phyloP scores from a whole-genome alignment of 2,329 filamentous ascomycete species.

The Talaromyces atroroseus region DNA sequence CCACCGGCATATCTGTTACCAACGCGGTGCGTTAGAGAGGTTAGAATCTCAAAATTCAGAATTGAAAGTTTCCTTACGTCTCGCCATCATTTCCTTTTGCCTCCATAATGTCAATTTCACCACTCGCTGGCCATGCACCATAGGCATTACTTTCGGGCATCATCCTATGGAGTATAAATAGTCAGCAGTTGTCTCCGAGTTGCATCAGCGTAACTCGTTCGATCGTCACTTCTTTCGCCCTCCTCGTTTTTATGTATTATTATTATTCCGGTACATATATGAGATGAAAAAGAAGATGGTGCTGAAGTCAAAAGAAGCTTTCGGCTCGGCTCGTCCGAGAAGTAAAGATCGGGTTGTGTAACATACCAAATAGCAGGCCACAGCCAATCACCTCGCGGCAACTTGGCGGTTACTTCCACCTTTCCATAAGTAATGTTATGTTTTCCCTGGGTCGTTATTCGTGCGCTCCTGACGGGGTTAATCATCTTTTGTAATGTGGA shows the following conservation, averaged over 20 bases:
- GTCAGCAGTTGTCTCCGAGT: background rate
- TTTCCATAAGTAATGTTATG: slow-evolving; percentile 14
- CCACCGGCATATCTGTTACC: slow-evolving; percentile 4
- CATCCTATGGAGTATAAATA: slow-evolving; percentile 1
- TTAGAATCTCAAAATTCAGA: background rate
- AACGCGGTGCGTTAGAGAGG: background rate
- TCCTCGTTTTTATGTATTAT: background rate
- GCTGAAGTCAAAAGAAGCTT: background rate
- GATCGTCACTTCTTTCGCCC: background rate
- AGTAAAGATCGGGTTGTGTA: background rate
- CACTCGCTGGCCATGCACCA: slow-evolving; percentile 10
- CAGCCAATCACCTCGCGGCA: slow-evolving; percentile 11
- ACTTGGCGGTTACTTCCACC: slow-evolving; percentile 9
- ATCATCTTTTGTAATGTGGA: slow-evolving; percentile 4
- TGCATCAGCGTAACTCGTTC: background rate
- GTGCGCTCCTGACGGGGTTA: slow-evolving; percentile 11
- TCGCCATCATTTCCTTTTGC: slow-evolving; percentile 11
- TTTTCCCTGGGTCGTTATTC: slow-evolving; percentile 10
- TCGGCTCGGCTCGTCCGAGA: background rate
- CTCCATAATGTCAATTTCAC: slow-evolving; percentile 14
- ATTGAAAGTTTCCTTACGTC: background rate
- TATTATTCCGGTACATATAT: background rate
- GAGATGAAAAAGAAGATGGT: background rate
- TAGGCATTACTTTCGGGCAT: slow-evolving; percentile 7
- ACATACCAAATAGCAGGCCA: slow-evolving; percentile 13